Evolutionary conservation across 2,329 filamentous ascomycete genomes (phyloP), one percentile per base, ranked within the genome.

Genomic region (Davidsoniella australis): DNA sequence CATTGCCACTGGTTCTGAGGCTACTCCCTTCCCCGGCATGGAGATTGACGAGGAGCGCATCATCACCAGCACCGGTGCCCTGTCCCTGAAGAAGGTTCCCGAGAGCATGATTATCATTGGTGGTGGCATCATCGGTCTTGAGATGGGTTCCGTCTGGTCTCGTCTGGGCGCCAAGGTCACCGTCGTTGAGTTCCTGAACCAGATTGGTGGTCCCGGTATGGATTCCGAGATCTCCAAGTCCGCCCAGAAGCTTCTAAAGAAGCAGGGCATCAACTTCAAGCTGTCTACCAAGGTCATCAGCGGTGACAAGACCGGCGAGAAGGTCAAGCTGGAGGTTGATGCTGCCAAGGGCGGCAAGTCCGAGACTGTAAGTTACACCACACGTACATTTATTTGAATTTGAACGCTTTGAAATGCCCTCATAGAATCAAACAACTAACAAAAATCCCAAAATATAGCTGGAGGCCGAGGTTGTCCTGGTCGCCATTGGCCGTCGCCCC

Each of bases 251-350:
- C 80, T 94, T 55, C 77, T 98, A 56, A 78, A 78, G 64, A 96
- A 94, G 76, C 91, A 98, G 72, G 91, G 89, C 54, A 82, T 98
- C 64, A 91, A 94, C 62, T 98, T 98, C 76, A 95, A 94, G 79
- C 79, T 93, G 58, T 82, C 85, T 72, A 96, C 91, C 61, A 98
- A 98, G 77, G 91, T 98, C 56, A 68, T 81, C 55, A 76, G 78
- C 58, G 91, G 91, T 57, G 88, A 96, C 62, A 80, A 78, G 60
- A 80, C 73, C 58, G 82, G 82, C 54, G 79, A 86, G 54, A 78
- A 73, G 57, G 71, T 98, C 60, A 84, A 82, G 68, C 75, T 98
- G 54, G 78, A 84, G 57, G 72, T 94, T 54, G 91, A 98, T 67
- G 78, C 88, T 59, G 82, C 91, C 55, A 96, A 96, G 75, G 91